A percentile compares a stretch with the other conserved stretches of the same genome.
Conservation (phyloP, 108 stramenopile genomes). For the Fragilaria radians region DNA sequence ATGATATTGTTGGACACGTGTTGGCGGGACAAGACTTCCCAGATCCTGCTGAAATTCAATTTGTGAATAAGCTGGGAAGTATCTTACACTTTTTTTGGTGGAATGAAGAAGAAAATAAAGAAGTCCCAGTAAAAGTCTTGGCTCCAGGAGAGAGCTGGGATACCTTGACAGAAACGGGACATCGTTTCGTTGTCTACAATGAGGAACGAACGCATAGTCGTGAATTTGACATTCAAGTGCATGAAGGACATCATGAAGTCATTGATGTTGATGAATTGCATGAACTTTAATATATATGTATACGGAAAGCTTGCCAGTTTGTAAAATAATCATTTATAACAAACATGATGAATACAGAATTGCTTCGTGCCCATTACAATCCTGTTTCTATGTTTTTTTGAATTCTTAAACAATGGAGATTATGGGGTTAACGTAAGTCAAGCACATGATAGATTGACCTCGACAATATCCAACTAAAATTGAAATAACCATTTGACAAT, state of each 20-base stretch:
- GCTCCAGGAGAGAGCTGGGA: slow-evolving; percentile 1
- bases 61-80: not conserved
- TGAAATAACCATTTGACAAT: too few species aligned
- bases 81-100: not conserved
- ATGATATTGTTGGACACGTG: slow-evolving; percentile 30
- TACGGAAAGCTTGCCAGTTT: too few species aligned
- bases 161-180: not conserved
- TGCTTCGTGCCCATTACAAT: too few species aligned
- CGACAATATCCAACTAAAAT: too few species aligned
- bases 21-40: slow-evolving; percentile 42
- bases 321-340: too few species aligned
- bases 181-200: not conserved
- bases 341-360: too few species aligned
- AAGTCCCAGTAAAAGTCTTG: not conserved
- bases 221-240: not conserved
- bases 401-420: too few species aligned
- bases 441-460: too few species aligned
- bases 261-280: not conserved
- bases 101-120: not conserved
- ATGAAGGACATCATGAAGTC: not conserved
- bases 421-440: too few species aligned
- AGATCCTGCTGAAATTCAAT: not conserved
- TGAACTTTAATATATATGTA: not conserved
- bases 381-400: too few species aligned
- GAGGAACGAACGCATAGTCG: not conserved